Conservation (phyloP, 805 yeast genomes). For the Saturnispora galanensis region DNA sequence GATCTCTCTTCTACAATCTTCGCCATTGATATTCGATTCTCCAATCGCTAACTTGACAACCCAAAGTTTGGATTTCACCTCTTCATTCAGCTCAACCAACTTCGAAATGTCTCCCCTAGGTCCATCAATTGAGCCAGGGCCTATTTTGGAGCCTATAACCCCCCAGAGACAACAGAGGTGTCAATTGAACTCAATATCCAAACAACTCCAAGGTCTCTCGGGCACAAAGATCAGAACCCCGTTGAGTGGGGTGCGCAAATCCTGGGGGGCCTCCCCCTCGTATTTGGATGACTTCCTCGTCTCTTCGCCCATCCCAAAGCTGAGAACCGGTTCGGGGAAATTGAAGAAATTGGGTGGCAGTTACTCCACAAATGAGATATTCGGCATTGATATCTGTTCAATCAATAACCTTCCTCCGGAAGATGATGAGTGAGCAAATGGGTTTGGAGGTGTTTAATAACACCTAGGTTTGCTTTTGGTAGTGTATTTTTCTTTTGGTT, state of each 20-base stretch:
- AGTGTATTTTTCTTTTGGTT: background rate
- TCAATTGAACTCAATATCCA: slow-evolving; percentile 14
- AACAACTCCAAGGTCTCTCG: slow-evolving; percentile 4
- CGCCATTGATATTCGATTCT: slow-evolving; percentile 15
- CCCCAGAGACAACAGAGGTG: slow-evolving; percentile 29
- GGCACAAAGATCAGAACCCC: too few relatives aligned
- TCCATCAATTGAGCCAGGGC: slow-evolving; percentile 46
- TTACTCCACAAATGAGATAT: slow-evolving; percentile 36
- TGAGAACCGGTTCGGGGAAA: background rate
- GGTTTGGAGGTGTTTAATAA: background rate
- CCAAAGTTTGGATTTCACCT: slow-evolving; percentile 42
- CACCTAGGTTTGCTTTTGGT: background rate
- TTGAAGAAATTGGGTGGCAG: slow-evolving; percentile 10
- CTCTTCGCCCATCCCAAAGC: slow-evolving; percentile 32
- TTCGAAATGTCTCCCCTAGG: slow-evolving; percentile 54
- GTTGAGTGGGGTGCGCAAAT: too few relatives aligned
- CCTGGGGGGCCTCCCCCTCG: slow-evolving; percentile 48
- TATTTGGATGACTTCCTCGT: slow-evolving; percentile 34
- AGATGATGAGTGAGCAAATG: slow-evolving; percentile 12
- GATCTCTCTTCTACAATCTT: slow-evolving; percentile 6
- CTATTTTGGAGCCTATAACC: slow-evolving; percentile 54
- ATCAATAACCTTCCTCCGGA: slow-evolving; percentile 18
- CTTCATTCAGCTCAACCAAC: slow-evolving; percentile 56
- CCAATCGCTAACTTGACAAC: slow-evolving; percentile 17
- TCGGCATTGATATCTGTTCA: slow-evolving; percentile 48